Evolutionary conservation across 768 basidiomycete species (phyloP).

Genomic region (Hortiboletus flavorubellus): DNA sequence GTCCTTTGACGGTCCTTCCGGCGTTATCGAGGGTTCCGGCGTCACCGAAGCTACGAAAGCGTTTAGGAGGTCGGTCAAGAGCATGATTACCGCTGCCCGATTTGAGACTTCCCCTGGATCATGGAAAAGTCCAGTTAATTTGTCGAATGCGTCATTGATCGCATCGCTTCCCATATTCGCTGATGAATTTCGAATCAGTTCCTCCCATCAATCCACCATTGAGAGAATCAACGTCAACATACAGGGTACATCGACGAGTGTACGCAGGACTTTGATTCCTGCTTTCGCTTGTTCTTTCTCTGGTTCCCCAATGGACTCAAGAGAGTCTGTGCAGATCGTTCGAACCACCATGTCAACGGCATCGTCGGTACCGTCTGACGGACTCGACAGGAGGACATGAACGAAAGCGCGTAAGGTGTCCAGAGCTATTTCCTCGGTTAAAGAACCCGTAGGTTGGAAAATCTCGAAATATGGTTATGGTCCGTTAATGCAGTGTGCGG

Average conservation of each 20-base stretch:
- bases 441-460: conserved; percentile 82
- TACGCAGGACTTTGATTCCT: conserved; percentile 79
- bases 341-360: conserved; percentile 56
- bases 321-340: conserved; percentile 77
- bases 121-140: conserved; percentile 73
- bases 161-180: conserved; percentile 69
- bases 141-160: conserved; percentile 64
- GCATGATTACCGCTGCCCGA: conserved; percentile 60
- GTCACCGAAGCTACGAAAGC: conserved; percentile 29
- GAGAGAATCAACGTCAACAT: conserved; percentile 28
- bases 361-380: conserved; percentile 35
- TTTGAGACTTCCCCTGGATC: conserved; percentile 65
- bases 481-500: background rate
- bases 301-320: conserved; percentile 77
- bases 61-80: conserved; percentile 63
- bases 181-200: conserved; percentile 29
- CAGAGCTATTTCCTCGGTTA: conserved; percentile 74
- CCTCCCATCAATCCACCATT: background rate
- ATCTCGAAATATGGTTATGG: conserved; percentile 49
- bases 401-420: conserved; percentile 70
- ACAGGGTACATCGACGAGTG: conserved; percentile 79
- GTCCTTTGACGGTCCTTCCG: conserved; percentile 29
- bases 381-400: conserved; percentile 59
- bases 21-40: background rate
- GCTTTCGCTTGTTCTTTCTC: conserved; percentile 92